phyloP scores from a whole-genome alignment of 2,329 filamentous ascomycete species.

The Penicillium sclerotiorum region DNA sequence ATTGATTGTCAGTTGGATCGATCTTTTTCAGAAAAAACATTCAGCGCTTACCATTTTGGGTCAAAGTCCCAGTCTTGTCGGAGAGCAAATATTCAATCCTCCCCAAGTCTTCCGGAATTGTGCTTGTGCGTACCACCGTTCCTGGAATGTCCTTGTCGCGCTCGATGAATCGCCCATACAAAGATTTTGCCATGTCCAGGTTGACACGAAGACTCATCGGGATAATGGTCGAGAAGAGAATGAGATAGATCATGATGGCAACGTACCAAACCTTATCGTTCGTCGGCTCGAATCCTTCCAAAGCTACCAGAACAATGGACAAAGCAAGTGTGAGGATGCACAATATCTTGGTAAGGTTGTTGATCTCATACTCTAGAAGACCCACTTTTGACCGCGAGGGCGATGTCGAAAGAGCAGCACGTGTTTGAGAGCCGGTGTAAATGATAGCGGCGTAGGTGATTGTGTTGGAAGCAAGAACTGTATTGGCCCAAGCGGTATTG shows the following conservation, averaged over 20 bases:
- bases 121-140: constrained; percentile 92
- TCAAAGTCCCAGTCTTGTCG: constrained; percentile 97
- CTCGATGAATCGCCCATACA: constrained; percentile 95
- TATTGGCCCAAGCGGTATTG: constrained; percentile 98
- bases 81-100: constrained; percentile 94
- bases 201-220: constrained; percentile 96
- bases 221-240: constrained; percentile 98
- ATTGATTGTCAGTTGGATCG: constrained; percentile 21
- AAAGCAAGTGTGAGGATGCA: constrained; percentile 84
- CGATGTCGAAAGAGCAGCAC: constrained; percentile 89
- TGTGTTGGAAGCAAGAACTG: constrained; percentile 90
- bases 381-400: constrained; percentile 92
- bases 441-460: constrained; percentile 86
- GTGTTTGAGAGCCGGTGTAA: constrained; percentile 92
- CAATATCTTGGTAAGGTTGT: constrained; percentile 93
- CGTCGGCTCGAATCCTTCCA: constrained; percentile 72
- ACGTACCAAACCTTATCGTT: constrained; percentile 76
- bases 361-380: constrained; percentile 92
- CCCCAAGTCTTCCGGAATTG: constrained; percentile 93
- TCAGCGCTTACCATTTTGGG: constrained; percentile 69
- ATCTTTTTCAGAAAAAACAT: constrained; percentile 3
- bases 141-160: constrained; percentile 85
- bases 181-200: constrained; percentile 93
- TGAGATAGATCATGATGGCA: constrained; percentile 96
- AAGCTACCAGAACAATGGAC: constrained; percentile 82